A percentile compares a stretch with the other conserved stretches of the same genome.
Evolutionary conservation across 179 eudicot genomes (phyloP).

Genomic region (Sideroxylon spinosum): DNA sequence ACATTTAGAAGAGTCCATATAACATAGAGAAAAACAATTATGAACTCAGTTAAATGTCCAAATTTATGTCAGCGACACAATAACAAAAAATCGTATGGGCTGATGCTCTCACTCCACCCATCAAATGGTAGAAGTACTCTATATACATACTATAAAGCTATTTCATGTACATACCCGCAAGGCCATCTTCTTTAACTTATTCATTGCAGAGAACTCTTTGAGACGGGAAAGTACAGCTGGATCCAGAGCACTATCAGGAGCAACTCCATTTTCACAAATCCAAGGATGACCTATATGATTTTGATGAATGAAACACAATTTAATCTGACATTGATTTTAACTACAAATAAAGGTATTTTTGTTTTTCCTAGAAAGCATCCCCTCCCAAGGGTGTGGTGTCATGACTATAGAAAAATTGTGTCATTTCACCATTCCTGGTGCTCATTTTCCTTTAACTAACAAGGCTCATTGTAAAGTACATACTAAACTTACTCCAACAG

Average conservation of each 20-base stretch:
- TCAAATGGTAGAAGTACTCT: neutral
- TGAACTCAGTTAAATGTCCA: neutral
- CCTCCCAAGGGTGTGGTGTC: no score
- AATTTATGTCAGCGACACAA: neutral
- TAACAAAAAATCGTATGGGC: neutral
- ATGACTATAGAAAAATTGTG: no score
- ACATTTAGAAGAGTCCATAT: no score
- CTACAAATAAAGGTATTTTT: neutral
- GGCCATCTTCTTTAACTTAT: conserved; percentile 97
- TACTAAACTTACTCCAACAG: neutral
- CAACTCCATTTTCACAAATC: conserved; percentile 97
- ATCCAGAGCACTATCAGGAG: conserved; percentile 94
- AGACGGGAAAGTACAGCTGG: conserved; percentile 97
- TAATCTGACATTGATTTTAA: neutral
- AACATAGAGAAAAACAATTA: neutral
- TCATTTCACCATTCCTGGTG: no score
- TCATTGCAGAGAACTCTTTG: conserved; percentile 95
- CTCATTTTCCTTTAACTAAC: no score
- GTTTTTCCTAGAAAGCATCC: neutral
- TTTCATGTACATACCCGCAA: conserved; percentile 65
- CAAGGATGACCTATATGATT: conserved; percentile 82
- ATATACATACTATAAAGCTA: neutral
- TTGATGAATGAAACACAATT: neutral
- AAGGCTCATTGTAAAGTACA: neutral
- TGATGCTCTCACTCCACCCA: conserved; percentile 2